These are phyloP conservation scores for Lentinula detonsa DNA, from an alignment of 768 basidiomycete genomes.

Conservation along the genomic window DNA sequence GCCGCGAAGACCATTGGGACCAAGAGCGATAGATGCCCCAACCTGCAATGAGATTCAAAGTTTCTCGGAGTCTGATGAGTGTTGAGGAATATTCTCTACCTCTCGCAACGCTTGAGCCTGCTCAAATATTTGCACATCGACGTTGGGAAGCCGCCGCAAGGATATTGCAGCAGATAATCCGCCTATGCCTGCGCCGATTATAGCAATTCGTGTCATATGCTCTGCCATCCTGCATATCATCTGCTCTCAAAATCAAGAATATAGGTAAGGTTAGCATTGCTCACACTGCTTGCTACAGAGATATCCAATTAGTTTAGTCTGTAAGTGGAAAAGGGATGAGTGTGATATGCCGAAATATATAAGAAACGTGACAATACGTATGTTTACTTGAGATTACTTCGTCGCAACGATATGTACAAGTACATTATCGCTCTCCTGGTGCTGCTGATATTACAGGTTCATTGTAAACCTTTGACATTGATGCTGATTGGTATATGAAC, in stretches of 20 bases:
- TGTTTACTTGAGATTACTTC: too few species aligned
- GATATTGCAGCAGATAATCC: neutral
- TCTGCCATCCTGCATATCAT: too few species aligned
- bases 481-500: too few species aligned
- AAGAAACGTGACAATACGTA: neutral
- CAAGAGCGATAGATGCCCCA: neutral
- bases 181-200: neutral
- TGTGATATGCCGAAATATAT: neutral
- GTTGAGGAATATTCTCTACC: neutral
- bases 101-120: neutral
- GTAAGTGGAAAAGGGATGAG: neutral
- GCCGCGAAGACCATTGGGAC: conserved; percentile 1
- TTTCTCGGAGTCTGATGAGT: too few species aligned
- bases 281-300: neutral
- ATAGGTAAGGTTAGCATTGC: neutral
- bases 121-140: neutral
- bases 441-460: too few species aligned
- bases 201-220: neutral
- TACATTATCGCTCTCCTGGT: too few species aligned
- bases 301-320: too few species aligned
- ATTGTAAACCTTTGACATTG: too few species aligned
- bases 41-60: neutral
- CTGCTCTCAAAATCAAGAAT: neutral
- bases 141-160: neutral
- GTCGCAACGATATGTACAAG: too few species aligned